Percentiles rank a stretch among this genome's conserved stretches.
Conservation (phyloP, 768 basidiomycete species). For the Xanthoconium stramineum region DNA sequence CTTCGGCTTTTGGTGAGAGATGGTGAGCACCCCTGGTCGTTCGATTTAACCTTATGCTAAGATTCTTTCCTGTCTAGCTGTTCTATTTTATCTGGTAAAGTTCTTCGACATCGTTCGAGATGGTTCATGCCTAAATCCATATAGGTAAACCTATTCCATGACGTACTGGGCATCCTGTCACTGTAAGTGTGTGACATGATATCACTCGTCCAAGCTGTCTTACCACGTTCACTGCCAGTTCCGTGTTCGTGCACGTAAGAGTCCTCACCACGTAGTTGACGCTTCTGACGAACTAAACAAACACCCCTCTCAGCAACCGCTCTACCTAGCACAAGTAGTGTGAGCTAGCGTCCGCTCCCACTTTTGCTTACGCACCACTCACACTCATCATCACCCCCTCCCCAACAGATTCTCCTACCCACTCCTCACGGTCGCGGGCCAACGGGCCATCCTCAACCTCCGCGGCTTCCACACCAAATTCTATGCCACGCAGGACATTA, state of each 20-base stretch:
- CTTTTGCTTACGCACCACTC: background rate
- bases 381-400: too few species aligned
- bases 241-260: background rate
- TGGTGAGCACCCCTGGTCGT: constrained; percentile 3
- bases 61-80: background rate
- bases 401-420: background rate
- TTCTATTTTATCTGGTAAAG: constrained; percentile 1
- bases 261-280: background rate
- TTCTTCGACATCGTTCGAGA: background rate
- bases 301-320: background rate
- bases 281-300: background rate
- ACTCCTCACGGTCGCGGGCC: constrained; percentile 7
- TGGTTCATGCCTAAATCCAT: background rate
- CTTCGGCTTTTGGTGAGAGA: background rate
- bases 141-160: background rate
- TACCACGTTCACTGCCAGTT: background rate
- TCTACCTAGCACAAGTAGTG: background rate
- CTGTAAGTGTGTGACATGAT: constrained; percentile 1
- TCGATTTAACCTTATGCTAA: background rate
- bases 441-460: constrained; percentile 16
- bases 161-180: background rate
- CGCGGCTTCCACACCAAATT: background rate
- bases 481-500: background rate
- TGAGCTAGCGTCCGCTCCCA: background rate
- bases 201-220: background rate